A percentile compares a stretch with the other conserved stretches of the same genome.
These are phyloP conservation scores for Penicillium italicum DNA, from an alignment of 2,329 filamentous ascomycete species.

Conservation along the genomic window DNA sequence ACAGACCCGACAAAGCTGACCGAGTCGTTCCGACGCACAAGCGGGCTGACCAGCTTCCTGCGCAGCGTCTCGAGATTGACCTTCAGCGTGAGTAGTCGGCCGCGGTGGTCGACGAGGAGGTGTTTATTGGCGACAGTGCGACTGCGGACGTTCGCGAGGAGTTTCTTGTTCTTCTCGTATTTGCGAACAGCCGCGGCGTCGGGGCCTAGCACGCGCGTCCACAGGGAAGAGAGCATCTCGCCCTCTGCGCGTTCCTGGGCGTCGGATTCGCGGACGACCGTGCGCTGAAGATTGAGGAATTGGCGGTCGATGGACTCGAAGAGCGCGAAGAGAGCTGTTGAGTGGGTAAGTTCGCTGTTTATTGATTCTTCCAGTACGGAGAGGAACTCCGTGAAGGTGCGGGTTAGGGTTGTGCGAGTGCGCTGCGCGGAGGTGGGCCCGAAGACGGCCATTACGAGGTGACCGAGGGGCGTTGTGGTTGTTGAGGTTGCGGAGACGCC, in stretches of 20 bases:
- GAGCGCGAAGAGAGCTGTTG: constrained; percentile 75
- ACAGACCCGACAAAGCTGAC: constrained; percentile 35
- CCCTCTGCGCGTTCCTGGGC: constrained; percentile 75
- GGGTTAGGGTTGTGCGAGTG: constrained; percentile 74
- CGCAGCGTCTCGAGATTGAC: constrained; percentile 81
- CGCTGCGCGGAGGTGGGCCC: constrained; percentile 77
- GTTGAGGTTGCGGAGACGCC: constrained; percentile 43
- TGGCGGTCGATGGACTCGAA: constrained; percentile 89
- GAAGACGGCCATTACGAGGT: constrained; percentile 67
- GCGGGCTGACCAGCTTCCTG: constrained; percentile 76
- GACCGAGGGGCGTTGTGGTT: constrained; percentile 60
- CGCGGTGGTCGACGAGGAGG: constrained; percentile 80
- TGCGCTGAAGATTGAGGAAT: constrained; percentile 82
- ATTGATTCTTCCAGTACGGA: constrained; percentile 85
- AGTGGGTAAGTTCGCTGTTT: constrained; percentile 75
- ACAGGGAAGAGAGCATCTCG: constrained; percentile 77
- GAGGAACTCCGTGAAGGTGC: constrained; percentile 85
- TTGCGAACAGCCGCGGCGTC: constrained; percentile 74
- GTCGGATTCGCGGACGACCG: constrained; percentile 77
- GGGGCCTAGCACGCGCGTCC: constrained; percentile 78
- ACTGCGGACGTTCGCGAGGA: constrained; percentile 73
- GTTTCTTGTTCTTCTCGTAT: constrained; percentile 81
- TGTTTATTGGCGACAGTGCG: constrained; percentile 85
- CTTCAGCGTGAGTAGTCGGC: constrained; percentile 76
- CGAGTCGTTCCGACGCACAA: constrained; percentile 66